Conservation (phyloP, 73 alveolate genomes). For the Urostyla sp. region DNA sequence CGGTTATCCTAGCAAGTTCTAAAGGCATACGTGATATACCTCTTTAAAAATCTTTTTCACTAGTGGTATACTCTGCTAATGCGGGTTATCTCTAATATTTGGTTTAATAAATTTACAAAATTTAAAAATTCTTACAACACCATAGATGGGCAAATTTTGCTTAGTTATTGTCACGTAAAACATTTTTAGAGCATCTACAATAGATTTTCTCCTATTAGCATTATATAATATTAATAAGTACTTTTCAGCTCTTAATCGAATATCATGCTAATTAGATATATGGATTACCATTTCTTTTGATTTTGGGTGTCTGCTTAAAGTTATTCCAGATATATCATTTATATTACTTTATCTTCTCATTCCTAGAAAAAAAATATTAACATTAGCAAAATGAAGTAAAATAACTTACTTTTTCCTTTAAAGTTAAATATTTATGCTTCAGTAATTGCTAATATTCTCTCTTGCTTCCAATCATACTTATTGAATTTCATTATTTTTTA, state of each 20-base stretch:
- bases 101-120: too few relatives aligned
- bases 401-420: not conserved
- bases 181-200: slow-evolving; percentile 22
- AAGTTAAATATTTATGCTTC: slow-evolving; percentile 10
- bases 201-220: slow-evolving; percentile 8
- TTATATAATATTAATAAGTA: not conserved
- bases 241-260: slow-evolving; percentile 30
- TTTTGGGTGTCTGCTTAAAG: slow-evolving; percentile 42
- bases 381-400: not conserved
- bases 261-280: not conserved
- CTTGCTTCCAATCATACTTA: slow-evolving; percentile 49
- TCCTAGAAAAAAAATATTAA: not conserved
- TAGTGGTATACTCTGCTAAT: slow-evolving; percentile 74
- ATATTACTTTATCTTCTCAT: slow-evolving; percentile 16
- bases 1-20: slow-evolving; percentile 35
- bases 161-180: slow-evolving; percentile 20
- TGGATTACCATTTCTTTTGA: slow-evolving; percentile 37
- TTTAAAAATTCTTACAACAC: slow-evolving; percentile 13
- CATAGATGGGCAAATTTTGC: slow-evolving; percentile 42
- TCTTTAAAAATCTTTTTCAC: slow-evolving; percentile 75
- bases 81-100: slow-evolving; percentile 8
- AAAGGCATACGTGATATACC: slow-evolving; percentile 72
- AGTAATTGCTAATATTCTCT: slow-evolving; percentile 34
- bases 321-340: slow-evolving; percentile 5
- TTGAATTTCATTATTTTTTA: not conserved